These are phyloP conservation scores for Reutealis trisperma DNA, from an alignment of 345 rosid species.

Conservation along the genomic window DNA sequence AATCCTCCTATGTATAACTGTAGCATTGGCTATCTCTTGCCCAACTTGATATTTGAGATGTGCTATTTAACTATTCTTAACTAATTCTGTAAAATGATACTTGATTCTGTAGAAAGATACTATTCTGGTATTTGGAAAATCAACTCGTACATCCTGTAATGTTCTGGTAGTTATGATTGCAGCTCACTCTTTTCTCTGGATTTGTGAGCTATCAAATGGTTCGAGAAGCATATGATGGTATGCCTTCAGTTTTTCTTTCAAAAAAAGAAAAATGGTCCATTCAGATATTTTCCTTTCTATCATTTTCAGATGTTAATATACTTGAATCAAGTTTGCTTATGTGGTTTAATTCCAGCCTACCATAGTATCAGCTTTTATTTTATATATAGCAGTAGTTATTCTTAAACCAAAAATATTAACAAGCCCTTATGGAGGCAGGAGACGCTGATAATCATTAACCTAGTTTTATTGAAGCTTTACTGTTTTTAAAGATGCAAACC, in stretches of 20 bases:
- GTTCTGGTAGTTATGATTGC: conserved; percentile 42
- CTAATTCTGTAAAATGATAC: conserved; percentile 1
- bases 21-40: not conserved
- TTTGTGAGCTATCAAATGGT: conserved; percentile 99
- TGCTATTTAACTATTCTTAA: not conserved
- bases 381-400: not conserved
- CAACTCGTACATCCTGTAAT: conserved; percentile 15
- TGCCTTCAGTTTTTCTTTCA: not conserved
- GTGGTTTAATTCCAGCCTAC: not conserved
- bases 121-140: not conserved
- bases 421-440: not conserved
- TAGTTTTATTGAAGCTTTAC: not conserved
- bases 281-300: not conserved
- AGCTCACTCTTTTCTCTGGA: conserved; percentile 97
- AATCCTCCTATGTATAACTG: not conserved
- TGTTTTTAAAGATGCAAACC: not conserved
- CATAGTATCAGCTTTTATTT: not conserved
- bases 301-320: not conserved
- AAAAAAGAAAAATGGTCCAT: not conserved
- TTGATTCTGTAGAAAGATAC: not conserved
- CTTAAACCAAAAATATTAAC: not conserved
- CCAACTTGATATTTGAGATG: not conserved
- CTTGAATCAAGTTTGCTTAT: not conserved
- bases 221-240: conserved; percentile 96
- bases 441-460: not conserved